Evolutionary conservation across 2,329 filamentous ascomycete genomes (phyloP).

Genomic region (Penicillium sp.): DNA sequence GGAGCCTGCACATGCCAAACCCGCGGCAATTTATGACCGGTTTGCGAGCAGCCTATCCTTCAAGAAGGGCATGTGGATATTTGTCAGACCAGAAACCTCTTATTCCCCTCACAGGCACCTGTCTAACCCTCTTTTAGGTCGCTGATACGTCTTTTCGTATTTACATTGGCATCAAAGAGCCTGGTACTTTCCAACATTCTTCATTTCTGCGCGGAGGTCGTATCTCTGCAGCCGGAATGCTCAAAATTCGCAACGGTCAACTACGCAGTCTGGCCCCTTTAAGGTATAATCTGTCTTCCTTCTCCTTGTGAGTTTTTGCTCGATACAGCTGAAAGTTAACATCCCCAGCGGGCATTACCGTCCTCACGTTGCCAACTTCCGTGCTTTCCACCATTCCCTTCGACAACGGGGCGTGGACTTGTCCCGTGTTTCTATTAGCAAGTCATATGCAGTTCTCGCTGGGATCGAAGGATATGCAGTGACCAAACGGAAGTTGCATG

Average conservation of each 20-base stretch:
- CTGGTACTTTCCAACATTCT: slow-evolving; percentile 83
- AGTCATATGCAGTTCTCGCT: slow-evolving; percentile 74
- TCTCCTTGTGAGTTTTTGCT: background rate
- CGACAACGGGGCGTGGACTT: slow-evolving; percentile 72
- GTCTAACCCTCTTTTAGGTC: slow-evolving; percentile 16
- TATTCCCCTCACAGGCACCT: background rate
- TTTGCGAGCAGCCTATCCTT: slow-evolving; percentile 67
- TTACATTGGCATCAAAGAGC: slow-evolving; percentile 85
- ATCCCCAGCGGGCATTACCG: slow-evolving; percentile 72
- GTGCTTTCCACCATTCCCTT: slow-evolving; percentile 69
- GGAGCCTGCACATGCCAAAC: slow-evolving; percentile 62
- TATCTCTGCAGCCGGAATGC: slow-evolving; percentile 75
- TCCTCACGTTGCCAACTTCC: slow-evolving; percentile 76
- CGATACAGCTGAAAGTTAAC: slow-evolving; percentile 11
- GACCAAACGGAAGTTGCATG: slow-evolving; percentile 45
- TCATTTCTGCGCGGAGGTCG: slow-evolving; percentile 80
- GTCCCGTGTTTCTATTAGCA: slow-evolving; percentile 69
- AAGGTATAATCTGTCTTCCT: slow-evolving; percentile 21
- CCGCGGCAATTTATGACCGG: slow-evolving; percentile 70
- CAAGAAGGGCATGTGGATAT: slow-evolving; percentile 89
- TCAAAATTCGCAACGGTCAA: slow-evolving; percentile 72
- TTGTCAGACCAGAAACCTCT: slow-evolving; percentile 46
- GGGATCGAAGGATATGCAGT: slow-evolving; percentile 76
- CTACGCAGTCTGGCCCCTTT: slow-evolving; percentile 65
- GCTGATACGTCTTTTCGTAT: slow-evolving; percentile 71